phyloP scores from a whole-genome alignment of 2,329 filamentous ascomycete species.

The Cercospora nicotianae region DNA sequence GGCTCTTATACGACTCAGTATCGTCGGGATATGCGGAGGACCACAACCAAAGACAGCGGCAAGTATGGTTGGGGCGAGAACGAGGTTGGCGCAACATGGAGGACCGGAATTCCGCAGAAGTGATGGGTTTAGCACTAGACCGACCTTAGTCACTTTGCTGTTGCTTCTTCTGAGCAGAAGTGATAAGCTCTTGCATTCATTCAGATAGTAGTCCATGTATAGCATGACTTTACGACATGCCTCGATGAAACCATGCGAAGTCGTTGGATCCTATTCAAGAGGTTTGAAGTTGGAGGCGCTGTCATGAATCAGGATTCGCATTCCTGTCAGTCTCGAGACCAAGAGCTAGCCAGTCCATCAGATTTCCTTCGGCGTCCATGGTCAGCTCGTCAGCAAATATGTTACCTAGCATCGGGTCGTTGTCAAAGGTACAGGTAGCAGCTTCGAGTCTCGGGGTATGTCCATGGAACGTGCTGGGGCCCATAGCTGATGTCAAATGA shows the following conservation, averaged over 20 bases:
- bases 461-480: neutral
- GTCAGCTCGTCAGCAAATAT: neutral
- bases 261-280: too few species aligned
- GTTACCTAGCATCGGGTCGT: neutral
- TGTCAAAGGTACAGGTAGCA: neutral
- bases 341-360: neutral
- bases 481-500: neutral
- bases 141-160: neutral
- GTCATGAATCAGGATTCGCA: neutral
- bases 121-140: neutral
- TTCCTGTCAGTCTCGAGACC: neutral
- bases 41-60: conserved; percentile 56
- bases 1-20: conserved; percentile 36
- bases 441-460: neutral
- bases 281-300: too few species aligned
- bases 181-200: neutral
- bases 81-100: conserved; percentile 27
- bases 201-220: neutral
- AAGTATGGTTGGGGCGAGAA: conserved; percentile 48
- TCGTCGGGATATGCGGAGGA: conserved; percentile 55
- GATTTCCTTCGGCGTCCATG: neutral
- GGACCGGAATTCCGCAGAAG: conserved; percentile 17
- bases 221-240: neutral
- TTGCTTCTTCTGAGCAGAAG: neutral
- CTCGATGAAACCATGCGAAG: neutral